phyloP scores from a whole-genome alignment of 2,329 filamentous ascomycete genomes.

The Botrytis fabae region DNA sequence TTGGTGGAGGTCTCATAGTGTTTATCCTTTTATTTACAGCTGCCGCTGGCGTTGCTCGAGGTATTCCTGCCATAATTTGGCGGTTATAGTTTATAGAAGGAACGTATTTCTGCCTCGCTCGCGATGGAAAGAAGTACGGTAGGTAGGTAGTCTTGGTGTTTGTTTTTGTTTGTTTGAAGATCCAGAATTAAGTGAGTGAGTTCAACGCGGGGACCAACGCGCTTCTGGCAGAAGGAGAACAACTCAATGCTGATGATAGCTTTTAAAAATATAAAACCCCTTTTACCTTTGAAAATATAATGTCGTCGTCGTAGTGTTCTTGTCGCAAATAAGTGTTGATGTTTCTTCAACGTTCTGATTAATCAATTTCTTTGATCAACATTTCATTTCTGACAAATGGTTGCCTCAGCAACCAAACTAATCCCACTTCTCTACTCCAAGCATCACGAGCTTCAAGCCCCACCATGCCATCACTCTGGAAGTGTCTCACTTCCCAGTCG shows the following conservation, averaged over 20 bases:
- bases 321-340: constrained; percentile 9
- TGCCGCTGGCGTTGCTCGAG: constrained; percentile 48
- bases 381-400: constrained; percentile 7
- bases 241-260: neutral
- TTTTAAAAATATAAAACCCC: neutral
- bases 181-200: neutral
- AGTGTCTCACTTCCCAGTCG: constrained; percentile 2
- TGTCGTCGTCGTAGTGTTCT: neutral
- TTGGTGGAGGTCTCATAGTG: constrained; percentile 54
- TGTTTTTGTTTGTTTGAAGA: constrained; percentile 11
- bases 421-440: neutral
- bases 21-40: constrained; percentile 51
- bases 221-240: neutral
- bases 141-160: neutral
- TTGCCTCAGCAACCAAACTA: constrained; percentile 11
- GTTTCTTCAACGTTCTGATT: neutral
- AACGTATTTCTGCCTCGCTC: neutral
- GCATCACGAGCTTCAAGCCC: constrained; percentile 21
- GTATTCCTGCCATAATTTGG: constrained; percentile 53
- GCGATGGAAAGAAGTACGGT: neutral
- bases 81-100: constrained; percentile 22
- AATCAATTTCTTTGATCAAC: neutral
- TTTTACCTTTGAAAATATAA: neutral
- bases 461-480: constrained; percentile 17
- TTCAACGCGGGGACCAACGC: neutral